These are phyloP conservation scores for Nicotiana benthamiana DNA, from an alignment of 257 asterid genomes.

Conservation along the genomic window DNA sequence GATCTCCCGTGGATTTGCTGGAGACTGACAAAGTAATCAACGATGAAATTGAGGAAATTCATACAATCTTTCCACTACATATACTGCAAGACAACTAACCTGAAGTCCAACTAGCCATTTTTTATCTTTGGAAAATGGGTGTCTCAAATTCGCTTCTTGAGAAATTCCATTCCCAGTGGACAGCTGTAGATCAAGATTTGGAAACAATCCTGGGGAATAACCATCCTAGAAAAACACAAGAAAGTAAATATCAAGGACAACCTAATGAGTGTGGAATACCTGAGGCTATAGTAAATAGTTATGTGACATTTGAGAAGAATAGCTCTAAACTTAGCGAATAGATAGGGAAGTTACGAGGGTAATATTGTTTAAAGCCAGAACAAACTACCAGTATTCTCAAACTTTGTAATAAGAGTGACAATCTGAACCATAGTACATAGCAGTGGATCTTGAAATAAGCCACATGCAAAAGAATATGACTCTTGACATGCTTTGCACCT, in stretches of 20 bases:
- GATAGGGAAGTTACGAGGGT: not conserved
- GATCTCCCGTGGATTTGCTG: constrained; percentile 74
- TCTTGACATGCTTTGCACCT: not conserved
- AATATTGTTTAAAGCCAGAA: not conserved
- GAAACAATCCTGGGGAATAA: constrained; percentile 31
- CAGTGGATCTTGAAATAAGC: not conserved
- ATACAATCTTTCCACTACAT: not conserved
- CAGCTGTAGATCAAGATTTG: constrained; percentile 27
- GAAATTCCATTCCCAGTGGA: constrained; percentile 27
- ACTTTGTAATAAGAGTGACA: not conserved
- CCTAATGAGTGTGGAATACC: not conserved
- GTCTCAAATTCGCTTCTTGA: constrained; percentile 25
- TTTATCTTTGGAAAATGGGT: constrained; percentile 45
- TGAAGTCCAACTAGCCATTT: constrained; percentile 84
- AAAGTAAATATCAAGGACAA: constrained; percentile 5
- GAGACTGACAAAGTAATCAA: constrained; percentile 45
- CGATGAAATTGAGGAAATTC: not conserved
- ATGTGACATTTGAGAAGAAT: not conserved
- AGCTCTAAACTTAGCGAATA: not conserved
- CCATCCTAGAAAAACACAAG: constrained; percentile 45
- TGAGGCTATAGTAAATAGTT: not conserved
- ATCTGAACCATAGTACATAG: not conserved
- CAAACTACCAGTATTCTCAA: not conserved
- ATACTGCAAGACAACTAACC: constrained; percentile 30
- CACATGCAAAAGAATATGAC: not conserved